Percentiles rank a stretch among this genome's conserved stretches.
Conservation (phyloP, 139 green algal species). For the Trebouxia sp. region DNA sequence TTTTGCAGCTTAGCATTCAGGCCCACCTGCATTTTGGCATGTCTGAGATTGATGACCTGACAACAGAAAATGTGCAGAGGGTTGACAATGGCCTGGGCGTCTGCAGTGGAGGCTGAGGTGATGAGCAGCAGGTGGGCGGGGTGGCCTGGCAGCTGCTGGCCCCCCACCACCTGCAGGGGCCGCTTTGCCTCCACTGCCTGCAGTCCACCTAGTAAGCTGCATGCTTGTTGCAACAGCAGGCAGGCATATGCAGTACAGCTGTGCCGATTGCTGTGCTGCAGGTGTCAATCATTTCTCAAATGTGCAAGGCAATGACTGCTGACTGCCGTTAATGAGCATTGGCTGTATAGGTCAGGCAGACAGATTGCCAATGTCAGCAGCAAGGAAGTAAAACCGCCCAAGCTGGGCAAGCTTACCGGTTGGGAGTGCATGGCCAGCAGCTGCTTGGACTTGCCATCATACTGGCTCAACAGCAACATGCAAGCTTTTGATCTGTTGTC, state of each 20-base stretch:
- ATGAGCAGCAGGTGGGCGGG: constrained; percentile 2
- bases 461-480: background rate
- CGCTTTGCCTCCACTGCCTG: background rate
- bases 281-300: too few species aligned
- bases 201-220: too few species aligned
- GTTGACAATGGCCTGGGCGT: background rate
- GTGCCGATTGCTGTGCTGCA: too few species aligned
- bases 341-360: too few species aligned
- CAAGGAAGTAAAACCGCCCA: too few species aligned
- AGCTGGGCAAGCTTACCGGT: background rate
- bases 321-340: too few species aligned
- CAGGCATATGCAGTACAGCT: too few species aligned
- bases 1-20: too few species aligned
- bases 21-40: background rate
- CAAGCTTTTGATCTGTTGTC: background rate
- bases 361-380: too few species aligned
- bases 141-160: background rate
- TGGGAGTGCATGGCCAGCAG: background rate
- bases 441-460: background rate
- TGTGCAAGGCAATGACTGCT: too few species aligned
- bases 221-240: too few species aligned
- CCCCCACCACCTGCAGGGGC: background rate
- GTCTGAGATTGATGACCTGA: background rate
- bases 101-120: background rate
- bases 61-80: constrained; percentile 12